Evolutionary conservation across 129 eudicot genomes (phyloP).

Genomic region (Tanacetum coccineum): DNA sequence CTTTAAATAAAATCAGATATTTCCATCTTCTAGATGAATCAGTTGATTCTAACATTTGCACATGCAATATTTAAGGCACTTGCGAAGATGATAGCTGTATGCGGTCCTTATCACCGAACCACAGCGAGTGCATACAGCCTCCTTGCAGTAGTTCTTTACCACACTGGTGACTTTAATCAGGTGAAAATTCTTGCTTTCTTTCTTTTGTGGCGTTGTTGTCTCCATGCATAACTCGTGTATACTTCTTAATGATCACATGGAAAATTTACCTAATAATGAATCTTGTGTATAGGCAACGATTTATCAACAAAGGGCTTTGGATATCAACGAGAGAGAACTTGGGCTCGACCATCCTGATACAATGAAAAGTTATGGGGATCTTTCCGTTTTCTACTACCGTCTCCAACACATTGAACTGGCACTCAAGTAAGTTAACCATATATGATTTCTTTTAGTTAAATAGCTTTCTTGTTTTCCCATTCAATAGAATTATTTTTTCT

Average conservation of each 20-base stretch:
- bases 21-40: not conserved
- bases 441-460: not conserved
- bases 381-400: slow-evolving; percentile 96
- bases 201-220: slow-evolving; percentile 15
- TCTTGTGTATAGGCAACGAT: slow-evolving; percentile 69
- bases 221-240: not conserved
- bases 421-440: slow-evolving; percentile 56
- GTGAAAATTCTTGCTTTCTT: slow-evolving; percentile 30
- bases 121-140: slow-evolving; percentile 98
- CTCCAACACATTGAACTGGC: slow-evolving; percentile 97
- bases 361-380: slow-evolving; percentile 99
- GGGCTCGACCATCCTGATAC: slow-evolving; percentile 99
- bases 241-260: not conserved
- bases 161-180: slow-evolving; percentile 99
- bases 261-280: not conserved
- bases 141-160: slow-evolving; percentile 97
- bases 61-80: slow-evolving; percentile 62
- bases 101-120: slow-evolving; percentile 98
- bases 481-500: not conserved
- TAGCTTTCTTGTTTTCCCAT: too few species aligned
- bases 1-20: not conserved
- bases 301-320: slow-evolving; percentile 98
- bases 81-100: slow-evolving; percentile 93
- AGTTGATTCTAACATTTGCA: slow-evolving; percentile 15
- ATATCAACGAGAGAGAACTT: slow-evolving; percentile 96